These are phyloP conservation scores for Solanum chilense DNA, from an alignment of 257 asterid genomes.

Conservation along the genomic window DNA sequence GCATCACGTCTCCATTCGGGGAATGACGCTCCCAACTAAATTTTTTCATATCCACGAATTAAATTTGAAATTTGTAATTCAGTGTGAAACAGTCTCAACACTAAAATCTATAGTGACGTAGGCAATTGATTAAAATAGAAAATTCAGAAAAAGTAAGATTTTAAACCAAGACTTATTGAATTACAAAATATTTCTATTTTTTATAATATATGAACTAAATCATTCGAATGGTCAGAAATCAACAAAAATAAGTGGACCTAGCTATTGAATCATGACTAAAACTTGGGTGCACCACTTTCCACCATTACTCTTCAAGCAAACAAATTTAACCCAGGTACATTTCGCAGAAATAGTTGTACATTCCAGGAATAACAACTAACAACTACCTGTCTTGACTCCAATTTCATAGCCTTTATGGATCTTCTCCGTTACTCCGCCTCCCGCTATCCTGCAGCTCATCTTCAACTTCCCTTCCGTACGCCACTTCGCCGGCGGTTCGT, in stretches of 20 bases:
- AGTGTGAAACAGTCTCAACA: too few species aligned
- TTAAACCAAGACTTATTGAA: too few species aligned
- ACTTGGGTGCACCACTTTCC: neutral
- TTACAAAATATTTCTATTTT: too few species aligned
- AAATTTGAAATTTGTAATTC: too few species aligned
- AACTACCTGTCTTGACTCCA: neutral
- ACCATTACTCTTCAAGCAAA: neutral
- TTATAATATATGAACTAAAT: too few species aligned
- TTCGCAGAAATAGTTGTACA: neutral
- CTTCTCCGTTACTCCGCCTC: conserved; percentile 40
- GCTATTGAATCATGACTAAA: neutral
- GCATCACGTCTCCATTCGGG: too few species aligned
- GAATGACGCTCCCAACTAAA: too few species aligned
- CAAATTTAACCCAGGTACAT: neutral
- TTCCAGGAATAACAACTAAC: neutral
- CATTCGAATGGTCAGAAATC: neutral
- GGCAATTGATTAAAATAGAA: too few species aligned
- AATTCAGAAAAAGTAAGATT: too few species aligned
- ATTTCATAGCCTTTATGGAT: conserved; percentile 28
- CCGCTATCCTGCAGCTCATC: conserved; percentile 22
- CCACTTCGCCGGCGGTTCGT: conserved; percentile 33
- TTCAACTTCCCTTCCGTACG: conserved; percentile 20
- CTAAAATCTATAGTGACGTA: too few species aligned
- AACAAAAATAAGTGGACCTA: neutral
- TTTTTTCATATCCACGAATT: accelerated